Conservation (phyloP, 345 rosid genomes). For the Eucalyptus curtisii region DNA sequence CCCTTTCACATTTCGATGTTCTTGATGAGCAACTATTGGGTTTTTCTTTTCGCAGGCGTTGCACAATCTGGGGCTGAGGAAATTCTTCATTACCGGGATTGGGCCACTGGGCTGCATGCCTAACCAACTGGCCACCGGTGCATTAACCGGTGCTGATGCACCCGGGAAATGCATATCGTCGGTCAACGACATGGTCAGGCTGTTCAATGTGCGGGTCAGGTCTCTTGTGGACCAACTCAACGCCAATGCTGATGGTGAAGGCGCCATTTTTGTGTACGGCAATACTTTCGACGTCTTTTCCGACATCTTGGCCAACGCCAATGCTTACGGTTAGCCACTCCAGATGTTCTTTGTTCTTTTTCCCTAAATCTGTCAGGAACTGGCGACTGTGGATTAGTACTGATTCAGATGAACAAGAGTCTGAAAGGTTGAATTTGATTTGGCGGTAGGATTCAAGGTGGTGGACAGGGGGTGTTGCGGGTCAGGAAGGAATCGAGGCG, state of each 20-base stretch:
- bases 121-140: slow-evolving; percentile 33
- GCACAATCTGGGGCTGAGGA: slow-evolving; percentile 46
- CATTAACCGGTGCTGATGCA: slow-evolving; percentile 12
- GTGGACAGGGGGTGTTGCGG: slow-evolving; percentile 61
- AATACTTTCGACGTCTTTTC: slow-evolving; percentile 30
- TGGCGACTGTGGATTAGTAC: background rate
- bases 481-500: slow-evolving; percentile 47
- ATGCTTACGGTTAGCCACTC: slow-evolving; percentile 12
- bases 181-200: slow-evolving; percentile 31
- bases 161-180: slow-evolving; percentile 22
- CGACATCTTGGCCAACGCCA: slow-evolving; percentile 24
- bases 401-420: background rate
- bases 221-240: slow-evolving; percentile 39
- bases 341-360: too few species aligned
- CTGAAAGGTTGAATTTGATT: background rate
- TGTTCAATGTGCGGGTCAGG: slow-evolving; percentile 28
- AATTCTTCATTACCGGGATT: slow-evolving; percentile 44
- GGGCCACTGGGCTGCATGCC: slow-evolving; percentile 70
- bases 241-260: background rate
- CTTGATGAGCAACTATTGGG: background rate
- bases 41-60: slow-evolving; percentile 11
- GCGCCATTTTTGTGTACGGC: slow-evolving; percentile 32
- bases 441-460: slow-evolving; percentile 26
- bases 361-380: background rate
- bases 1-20: background rate